Evolutionary conservation across 495 filamentous ascomycete genomes (phyloP).

Genomic region (Penicillium canescens): DNA sequence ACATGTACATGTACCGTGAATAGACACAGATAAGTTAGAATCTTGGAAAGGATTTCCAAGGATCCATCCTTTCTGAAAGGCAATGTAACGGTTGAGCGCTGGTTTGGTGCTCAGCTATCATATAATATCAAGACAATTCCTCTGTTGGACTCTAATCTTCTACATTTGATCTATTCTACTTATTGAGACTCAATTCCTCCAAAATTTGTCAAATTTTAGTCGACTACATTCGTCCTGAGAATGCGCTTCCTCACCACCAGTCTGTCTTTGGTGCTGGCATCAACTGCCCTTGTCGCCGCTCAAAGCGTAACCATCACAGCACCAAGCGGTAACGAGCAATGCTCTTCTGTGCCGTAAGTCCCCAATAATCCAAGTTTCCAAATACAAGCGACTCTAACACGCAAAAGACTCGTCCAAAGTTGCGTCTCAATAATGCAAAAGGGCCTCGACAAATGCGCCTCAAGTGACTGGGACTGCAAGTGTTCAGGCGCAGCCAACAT

Average conservation of each 20-base stretch:
- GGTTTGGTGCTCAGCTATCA: not conserved
- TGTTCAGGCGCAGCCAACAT: constrained; percentile 25
- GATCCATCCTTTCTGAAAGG: not conserved
- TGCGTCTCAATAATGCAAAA: constrained; percentile 19
- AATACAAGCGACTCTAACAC: not conserved
- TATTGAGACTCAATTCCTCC: not conserved
- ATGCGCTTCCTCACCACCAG: constrained; percentile 8
- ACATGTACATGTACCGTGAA: not conserved
- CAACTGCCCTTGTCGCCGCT: constrained; percentile 7
- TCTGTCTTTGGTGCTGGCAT: constrained; percentile 8
- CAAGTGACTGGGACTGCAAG: constrained; percentile 27
- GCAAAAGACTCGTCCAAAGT: constrained; percentile 18
- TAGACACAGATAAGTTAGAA: constrained; percentile 5
- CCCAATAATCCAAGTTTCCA: not conserved
- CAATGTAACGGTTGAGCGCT: constrained; percentile 5
- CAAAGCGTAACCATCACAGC: constrained; percentile 14
- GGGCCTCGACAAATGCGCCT: constrained; percentile 11
- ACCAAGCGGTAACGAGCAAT: constrained; percentile 5
- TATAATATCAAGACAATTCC: not conserved
- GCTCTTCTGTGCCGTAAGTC: constrained; percentile 16
- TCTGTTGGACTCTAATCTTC: not conserved
- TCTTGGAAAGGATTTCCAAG: not conserved
- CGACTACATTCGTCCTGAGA: too few species aligned
- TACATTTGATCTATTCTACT: not conserved
- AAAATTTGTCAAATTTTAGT: not conserved